phyloP scores from a whole-genome alignment of 169 alveolate species.

The Plasmodium ovale region DNA sequence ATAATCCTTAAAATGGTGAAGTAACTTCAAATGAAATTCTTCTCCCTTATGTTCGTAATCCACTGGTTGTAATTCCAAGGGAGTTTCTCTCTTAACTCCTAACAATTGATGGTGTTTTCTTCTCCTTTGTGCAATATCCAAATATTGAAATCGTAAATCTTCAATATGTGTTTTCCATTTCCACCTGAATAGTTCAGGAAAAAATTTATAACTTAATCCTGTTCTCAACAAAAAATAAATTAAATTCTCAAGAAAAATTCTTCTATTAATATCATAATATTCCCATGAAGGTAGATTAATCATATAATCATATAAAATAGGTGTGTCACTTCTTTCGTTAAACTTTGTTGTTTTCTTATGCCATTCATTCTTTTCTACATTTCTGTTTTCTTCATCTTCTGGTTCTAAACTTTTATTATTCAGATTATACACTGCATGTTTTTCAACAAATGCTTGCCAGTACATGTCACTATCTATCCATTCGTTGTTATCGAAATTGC shows the following conservation, averaged over 20 bases:
- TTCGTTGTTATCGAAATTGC: constrained; percentile 86
- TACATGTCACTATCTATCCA: constrained; percentile 91
- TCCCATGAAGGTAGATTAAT: constrained; percentile 90
- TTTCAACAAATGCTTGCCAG: constrained; percentile 93
- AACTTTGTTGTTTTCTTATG: constrained; percentile 83
- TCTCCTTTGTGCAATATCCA: constrained; percentile 82
- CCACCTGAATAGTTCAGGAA: constrained; percentile 91
- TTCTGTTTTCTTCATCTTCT: constrained; percentile 77
- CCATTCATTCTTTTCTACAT: constrained; percentile 81
- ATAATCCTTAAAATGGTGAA: constrained; percentile 77
- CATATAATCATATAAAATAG: constrained; percentile 87
- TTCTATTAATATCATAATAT: constrained; percentile 88
- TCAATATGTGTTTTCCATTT: constrained; percentile 89
- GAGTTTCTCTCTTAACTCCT: constrained; percentile 77
- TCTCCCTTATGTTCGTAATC: constrained; percentile 84
- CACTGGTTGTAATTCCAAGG: constrained; percentile 81
- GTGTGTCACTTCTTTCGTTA: constrained; percentile 90
- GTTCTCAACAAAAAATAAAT: constrained; percentile 86
- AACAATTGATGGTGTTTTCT: constrained; percentile 76
- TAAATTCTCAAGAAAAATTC: constrained; percentile 89
- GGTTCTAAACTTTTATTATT: constrained; percentile 80
- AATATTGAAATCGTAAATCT: constrained; percentile 83
- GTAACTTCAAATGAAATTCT: constrained; percentile 77
- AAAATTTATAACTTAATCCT: constrained; percentile 88
- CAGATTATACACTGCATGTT: constrained; percentile 84